phyloP scores from a whole-genome alignment of 106 monocot species.

The Chionographis japonica region DNA sequence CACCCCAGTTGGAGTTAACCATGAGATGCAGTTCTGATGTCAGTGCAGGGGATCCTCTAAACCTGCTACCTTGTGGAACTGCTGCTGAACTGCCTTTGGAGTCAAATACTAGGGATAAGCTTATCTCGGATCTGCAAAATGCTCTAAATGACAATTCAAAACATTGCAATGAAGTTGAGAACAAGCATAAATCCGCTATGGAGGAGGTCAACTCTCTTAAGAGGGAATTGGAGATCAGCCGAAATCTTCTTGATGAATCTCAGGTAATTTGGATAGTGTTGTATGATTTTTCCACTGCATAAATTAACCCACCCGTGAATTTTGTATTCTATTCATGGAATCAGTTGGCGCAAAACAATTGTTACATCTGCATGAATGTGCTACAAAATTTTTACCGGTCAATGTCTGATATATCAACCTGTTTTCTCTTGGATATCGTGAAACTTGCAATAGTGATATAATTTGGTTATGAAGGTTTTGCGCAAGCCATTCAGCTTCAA shows the following conservation, averaged over 20 bases:
- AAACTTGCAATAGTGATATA: too few species aligned
- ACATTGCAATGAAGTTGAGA: conserved; percentile 50
- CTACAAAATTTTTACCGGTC: too few species aligned
- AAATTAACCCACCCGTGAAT: not conserved
- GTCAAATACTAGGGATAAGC: conserved; percentile 22
- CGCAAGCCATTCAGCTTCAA: too few species aligned
- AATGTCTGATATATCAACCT: too few species aligned
- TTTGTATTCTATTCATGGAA: too few species aligned
- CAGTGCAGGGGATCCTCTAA: conserved; percentile 8
- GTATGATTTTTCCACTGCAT: not conserved
- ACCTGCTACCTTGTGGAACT: conserved; percentile 23
- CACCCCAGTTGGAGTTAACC: conserved; percentile 6
- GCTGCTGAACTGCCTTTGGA: conserved; percentile 13
- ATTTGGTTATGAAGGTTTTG: too few species aligned
- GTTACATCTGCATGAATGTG: too few species aligned
- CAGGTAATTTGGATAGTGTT: conserved; percentile 42
- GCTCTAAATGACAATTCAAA: conserved; percentile 59
- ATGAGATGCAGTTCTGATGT: conserved; percentile 20
- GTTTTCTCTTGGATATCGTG: too few species aligned
- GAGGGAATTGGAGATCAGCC: conserved; percentile 67
- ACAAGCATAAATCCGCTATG: conserved; percentile 48
- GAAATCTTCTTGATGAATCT: conserved; percentile 90
- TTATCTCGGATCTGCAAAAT: conserved; percentile 50
- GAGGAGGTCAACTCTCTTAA: conserved; percentile 61
- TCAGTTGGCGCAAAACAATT: too few species aligned